Evolutionary conservation across 192 early-diverging fungal genomes (phyloP).

Genomic region (Linnemannia hyalina): DNA sequence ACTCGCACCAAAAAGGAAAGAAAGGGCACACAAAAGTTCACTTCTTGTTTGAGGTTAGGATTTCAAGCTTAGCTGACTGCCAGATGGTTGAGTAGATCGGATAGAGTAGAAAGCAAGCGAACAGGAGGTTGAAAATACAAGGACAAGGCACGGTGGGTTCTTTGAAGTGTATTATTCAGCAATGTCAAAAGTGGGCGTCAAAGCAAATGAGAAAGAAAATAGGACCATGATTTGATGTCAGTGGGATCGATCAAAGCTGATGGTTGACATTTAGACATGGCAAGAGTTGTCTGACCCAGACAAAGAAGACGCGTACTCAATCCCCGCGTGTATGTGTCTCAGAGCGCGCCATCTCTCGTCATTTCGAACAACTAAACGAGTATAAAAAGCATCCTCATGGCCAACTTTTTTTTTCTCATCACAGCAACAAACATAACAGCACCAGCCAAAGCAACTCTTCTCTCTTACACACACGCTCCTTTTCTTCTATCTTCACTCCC

Average conservation of each 20-base stretch:
- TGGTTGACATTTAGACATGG: background rate
- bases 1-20: too few relatives aligned
- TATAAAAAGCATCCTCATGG: background rate
- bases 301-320: background rate
- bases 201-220: background rate
- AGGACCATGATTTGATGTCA: background rate
- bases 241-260: background rate
- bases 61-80: background rate
- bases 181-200: background rate
- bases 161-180: background rate
- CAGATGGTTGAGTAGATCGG: background rate
- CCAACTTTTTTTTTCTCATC: background rate
- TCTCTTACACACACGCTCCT: constrained; percentile 2
- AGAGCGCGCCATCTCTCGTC: background rate
- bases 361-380: background rate
- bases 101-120: background rate
- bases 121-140: background rate
- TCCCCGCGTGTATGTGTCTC: background rate
- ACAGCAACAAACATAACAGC: background rate
- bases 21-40: background rate
- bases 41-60: background rate
- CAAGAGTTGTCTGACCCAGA: background rate
- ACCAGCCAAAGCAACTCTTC: background rate
- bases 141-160: too few relatives aligned
- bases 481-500: background rate